These are phyloP conservation scores for Botrytis paeoniae DNA, from an alignment of 2,329 filamentous ascomycete genomes.

Conservation along the genomic window DNA sequence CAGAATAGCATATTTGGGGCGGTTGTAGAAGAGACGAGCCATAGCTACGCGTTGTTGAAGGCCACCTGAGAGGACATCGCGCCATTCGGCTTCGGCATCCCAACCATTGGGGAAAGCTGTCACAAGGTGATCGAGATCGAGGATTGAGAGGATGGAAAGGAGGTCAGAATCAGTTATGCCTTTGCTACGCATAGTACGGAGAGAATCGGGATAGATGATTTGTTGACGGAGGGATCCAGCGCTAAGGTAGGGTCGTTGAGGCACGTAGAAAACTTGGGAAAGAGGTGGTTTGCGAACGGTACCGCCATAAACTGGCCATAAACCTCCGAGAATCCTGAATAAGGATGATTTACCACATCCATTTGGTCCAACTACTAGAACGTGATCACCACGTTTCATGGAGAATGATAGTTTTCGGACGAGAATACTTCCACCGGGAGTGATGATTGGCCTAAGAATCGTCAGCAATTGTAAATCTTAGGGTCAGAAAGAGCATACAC, in stretches of 20 bases:
- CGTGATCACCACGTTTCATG: slow-evolving; percentile 80
- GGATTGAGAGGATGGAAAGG: slow-evolving; percentile 67
- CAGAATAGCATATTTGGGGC: slow-evolving; percentile 87
- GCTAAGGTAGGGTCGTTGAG: slow-evolving; percentile 89
- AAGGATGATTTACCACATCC: slow-evolving; percentile 95
- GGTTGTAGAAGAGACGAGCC: slow-evolving; percentile 92
- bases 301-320: slow-evolving; percentile 97
- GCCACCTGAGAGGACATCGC: slow-evolving; percentile 86
- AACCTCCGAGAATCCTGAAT: slow-evolving; percentile 91
- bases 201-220: slow-evolving; percentile 89
- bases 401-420: slow-evolving; percentile 83
- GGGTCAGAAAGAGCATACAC: slow-evolving; percentile 54
- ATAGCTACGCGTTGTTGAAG: slow-evolving; percentile 96
- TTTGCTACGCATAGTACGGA: slow-evolving; percentile 83
- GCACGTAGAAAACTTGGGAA: slow-evolving; percentile 96
- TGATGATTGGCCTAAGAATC: slow-evolving; percentile 72
- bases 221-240: slow-evolving; percentile 92
- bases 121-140: slow-evolving; percentile 81
- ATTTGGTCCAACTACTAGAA: slow-evolving; percentile 90
- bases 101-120: slow-evolving; percentile 74
- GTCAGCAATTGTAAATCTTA: slow-evolving; percentile 22
- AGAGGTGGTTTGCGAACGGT: slow-evolving; percentile 88
- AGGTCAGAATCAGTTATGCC: slow-evolving; percentile 81
- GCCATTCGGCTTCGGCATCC: slow-evolving; percentile 96
- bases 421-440: slow-evolving; percentile 91